Evolutionary conservation across 805 yeast genomes (phyloP).

Genomic region (Kuraishia piskuri): DNA sequence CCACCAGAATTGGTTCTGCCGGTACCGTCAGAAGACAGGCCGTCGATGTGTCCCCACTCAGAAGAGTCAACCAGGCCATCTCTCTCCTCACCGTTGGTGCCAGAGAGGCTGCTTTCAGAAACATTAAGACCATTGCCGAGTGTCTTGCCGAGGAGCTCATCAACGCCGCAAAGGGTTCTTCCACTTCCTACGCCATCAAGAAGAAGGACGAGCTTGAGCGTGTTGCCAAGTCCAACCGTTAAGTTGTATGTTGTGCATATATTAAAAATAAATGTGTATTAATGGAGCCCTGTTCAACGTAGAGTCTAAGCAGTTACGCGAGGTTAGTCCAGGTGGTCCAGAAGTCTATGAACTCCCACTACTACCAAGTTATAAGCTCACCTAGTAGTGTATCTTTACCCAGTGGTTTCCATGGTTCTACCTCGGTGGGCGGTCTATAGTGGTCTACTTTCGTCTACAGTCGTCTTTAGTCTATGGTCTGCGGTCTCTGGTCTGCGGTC

Average conservation of each 20-base stretch:
- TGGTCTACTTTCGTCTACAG: no score
- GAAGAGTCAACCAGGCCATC: constrained; percentile 99
- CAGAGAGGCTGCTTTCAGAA: constrained; percentile 99
- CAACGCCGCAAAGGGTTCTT: constrained; percentile 99
- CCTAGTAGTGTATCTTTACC: no score
- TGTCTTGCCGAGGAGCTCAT: constrained; percentile 99
- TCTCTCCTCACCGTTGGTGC: constrained; percentile 98
- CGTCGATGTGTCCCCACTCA: constrained; percentile 99
- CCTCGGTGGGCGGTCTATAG: no score
- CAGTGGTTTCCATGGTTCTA: no score
- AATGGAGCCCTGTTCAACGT: background rate
- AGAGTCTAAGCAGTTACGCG: no score
- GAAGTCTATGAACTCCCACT: no score
- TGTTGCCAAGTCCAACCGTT: constrained; percentile 99
- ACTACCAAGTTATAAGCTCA: no score
- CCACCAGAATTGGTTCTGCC: constrained; percentile 99
- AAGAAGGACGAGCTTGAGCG: constrained; percentile 99
- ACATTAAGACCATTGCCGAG: constrained; percentile 99
- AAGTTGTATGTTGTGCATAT: constrained; percentile 25
- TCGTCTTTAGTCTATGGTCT: no score
- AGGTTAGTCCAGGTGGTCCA: no score
- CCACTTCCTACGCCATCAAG: constrained; percentile 99
- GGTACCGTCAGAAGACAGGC: constrained; percentile 99
- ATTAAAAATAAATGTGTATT: constrained; percentile 1
- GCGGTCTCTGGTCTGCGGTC: no score